phyloP scores from a whole-genome alignment of 139 green algal species.

The Marvania coccoides region DNA sequence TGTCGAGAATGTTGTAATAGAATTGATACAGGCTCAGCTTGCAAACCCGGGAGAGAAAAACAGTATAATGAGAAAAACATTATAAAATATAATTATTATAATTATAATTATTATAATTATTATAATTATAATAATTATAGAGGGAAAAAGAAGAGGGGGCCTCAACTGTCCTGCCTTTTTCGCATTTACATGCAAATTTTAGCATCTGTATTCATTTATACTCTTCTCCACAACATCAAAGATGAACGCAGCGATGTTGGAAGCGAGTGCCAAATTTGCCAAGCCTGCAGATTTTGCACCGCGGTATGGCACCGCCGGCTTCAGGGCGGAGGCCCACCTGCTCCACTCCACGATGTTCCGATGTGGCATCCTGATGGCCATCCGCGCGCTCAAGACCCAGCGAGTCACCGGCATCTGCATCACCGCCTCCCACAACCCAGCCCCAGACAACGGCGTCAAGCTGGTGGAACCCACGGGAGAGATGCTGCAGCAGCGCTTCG shows the following conservation, averaged over 20 bases:
- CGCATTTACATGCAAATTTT: no score
- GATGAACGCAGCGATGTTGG: background rate
- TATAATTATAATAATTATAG: no score
- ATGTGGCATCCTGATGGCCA: constrained; percentile 75
- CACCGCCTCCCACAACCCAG: constrained; percentile 94
- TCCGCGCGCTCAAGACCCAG: constrained; percentile 34
- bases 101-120: no score
- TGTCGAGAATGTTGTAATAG: background rate
- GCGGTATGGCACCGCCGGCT: constrained; percentile 91
- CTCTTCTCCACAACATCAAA: background rate
- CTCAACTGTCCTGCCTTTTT: no score
- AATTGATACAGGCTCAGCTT: no score
- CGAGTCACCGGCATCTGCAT: constrained; percentile 80
- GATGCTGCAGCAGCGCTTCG: constrained; percentile 59
- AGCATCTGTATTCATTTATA: no score
- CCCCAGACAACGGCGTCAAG: constrained; percentile 93
- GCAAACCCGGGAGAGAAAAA: no score
- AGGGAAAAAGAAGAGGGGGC: no score
- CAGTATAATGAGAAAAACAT: no score
- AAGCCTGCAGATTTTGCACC: constrained; percentile 35
- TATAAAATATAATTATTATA: no score
- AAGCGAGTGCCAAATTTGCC: constrained; percentile 1
- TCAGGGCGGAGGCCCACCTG: constrained; percentile 56
- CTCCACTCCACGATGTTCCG: constrained; percentile 82
- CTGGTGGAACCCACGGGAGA: constrained; percentile 77